Evolutionary conservation across 345 rosid genomes (phyloP).

Genomic region (Boechera stricta): DNA sequence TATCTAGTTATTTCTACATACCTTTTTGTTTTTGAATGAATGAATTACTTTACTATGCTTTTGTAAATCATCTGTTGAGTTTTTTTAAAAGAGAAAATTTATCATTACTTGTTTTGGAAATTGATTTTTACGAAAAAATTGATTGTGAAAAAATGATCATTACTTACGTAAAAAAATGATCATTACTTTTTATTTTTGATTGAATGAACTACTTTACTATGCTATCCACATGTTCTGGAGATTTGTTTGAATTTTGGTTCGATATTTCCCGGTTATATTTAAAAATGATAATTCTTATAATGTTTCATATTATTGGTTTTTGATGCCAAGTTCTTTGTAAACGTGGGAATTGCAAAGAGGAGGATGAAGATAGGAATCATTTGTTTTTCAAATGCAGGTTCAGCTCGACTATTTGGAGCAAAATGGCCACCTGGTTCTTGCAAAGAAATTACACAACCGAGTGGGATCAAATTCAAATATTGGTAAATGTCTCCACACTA

Average conservation of each 20-base stretch:
- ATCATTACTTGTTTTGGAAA: neutral
- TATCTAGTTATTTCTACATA: neutral
- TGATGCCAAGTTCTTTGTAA: neutral
- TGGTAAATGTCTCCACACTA: no score
- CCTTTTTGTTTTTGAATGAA: neutral
- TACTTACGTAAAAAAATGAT: no score
- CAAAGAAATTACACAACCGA: no score
- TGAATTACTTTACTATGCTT: neutral
- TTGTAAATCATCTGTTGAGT: neutral
- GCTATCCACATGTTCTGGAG: neutral
- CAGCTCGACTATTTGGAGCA: no score
- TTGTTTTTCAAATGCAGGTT: no score
- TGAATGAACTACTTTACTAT: neutral
- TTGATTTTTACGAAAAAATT: neutral
- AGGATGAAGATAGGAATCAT: no score
- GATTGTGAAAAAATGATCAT: no score
- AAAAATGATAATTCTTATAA: neutral
- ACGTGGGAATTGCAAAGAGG: neutral
- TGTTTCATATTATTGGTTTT: neutral
- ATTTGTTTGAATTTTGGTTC: no score
- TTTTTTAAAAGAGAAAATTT: neutral
- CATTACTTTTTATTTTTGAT: neutral
- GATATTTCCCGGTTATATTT: no score
- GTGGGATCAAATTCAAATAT: no score
- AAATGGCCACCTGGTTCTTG: no score